Base-by-base conservation (phyloP, 2,329 filamentous ascomycete species). In the Ramularia endophylla region DNA sequence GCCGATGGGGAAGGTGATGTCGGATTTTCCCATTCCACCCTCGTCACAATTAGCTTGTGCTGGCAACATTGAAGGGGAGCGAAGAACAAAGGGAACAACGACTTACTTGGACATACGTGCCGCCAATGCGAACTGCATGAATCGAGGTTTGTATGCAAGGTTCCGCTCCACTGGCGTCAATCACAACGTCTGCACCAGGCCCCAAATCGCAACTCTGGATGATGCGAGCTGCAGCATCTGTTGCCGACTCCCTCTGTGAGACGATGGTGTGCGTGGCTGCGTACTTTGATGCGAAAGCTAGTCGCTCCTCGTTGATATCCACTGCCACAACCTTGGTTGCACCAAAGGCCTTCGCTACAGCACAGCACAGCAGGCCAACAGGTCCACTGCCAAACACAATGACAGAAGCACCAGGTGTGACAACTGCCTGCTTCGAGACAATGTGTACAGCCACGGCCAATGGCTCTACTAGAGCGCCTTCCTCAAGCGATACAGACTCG, bases 1-100 rank as follows among this genome's bases (percentile, higher is more conserved):
- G 77, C 90, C 85, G 62, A 97, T 94, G 38, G 90, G 90, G 71
- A 95, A 95, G 7, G 68, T 85, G 63, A 95, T 89, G 58, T 95
- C 86, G 28, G 80, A 66, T 61, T 83, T 85, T 59, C 90, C 90
- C 87, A 95, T 94, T 41, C 89, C 89, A 45, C 81, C 87, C 27
- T 39, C 6, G 11, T 25, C 22, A 6, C 6, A 25, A 11, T 25
- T 25, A 25, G 22, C 22, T 25, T 6, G 11, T 6, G 22, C 11
- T 11, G 22, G 22, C 22, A 25, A 11, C 22, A 25, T 6, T 25
- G 22, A 25, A 11, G 22, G 22, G 6, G 22, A n/a, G n/a, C n/a
- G n/a, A n/a, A n/a, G n/a, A n/a, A n/a, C n/a, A n/a, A n/a, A n/a
- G n/a, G n/a, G n/a, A n/a, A n/a, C n/a, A n/a, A n/a, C n/a, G 22